Evolutionary conservation across 768 basidiomycete species (phyloP), one percentile per base, ranked within the genome.

Genomic region (Suillus lakei): DNA sequence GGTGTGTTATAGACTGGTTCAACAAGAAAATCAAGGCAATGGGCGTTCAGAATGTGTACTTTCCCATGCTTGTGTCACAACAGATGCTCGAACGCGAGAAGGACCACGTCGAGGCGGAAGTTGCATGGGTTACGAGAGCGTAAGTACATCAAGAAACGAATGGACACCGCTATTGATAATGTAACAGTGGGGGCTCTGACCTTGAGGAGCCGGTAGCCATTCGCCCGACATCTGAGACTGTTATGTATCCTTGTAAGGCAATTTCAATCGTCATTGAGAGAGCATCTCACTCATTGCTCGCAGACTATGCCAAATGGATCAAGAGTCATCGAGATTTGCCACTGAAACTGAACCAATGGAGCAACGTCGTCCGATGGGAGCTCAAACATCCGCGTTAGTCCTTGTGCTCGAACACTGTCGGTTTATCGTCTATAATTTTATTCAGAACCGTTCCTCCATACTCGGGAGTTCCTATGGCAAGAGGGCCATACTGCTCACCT

Each of bases 391-490:
- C 97, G 64, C 96, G 92, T 93, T 66, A 75, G 90, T 80, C 53
- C 13, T 6, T 63, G 65, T 28, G n/a, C 8, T 63, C 30, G 34
- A 16, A 23, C 58, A 1, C 2, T 50, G 10, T 62, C 18, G 0
- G 28, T 44, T 3, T 16, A 66, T 71, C 9, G 61, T 23, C 32
- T 54, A 16, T 34, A 1, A 39, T 18, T n/a, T 2, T 13, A 5
- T 61, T 41, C 75, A 93, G 92, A 99, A 78, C 98, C 98, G 9
- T 99, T 99, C 92, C 86, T 99, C 43, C 95, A 98, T 63, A 99
- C 98, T 2, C 93, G 98, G 75, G 98, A 99, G 81, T 99, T 98
- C 86, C 83, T 99, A n/a, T 99, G 98, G 98, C 98, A 99, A 81
- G 98, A 99, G 79, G 98, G 98, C 43, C 98, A 99, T 82, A 99